These are phyloP conservation scores for Pleurotus tuber-regium DNA, from an alignment of 768 basidiomycete genomes.

Conservation along the genomic window DNA sequence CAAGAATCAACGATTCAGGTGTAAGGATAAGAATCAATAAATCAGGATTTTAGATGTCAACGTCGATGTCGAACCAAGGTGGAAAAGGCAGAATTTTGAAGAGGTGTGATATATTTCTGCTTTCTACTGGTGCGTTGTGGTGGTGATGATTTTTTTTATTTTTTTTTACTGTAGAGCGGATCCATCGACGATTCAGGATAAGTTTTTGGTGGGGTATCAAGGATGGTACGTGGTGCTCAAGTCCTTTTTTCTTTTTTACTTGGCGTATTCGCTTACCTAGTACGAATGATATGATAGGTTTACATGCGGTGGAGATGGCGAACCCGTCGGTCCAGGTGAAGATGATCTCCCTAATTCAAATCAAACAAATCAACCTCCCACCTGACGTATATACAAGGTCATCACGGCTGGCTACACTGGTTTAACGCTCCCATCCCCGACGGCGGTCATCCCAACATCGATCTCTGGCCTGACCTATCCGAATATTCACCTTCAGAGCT, in stretches of 20 bases:
- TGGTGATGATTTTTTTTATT: no score
- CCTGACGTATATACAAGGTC: slow-evolving; percentile 36
- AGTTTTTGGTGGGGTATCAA: slow-evolving; percentile 84
- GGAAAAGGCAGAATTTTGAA: slow-evolving; percentile 34
- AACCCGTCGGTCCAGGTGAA: slow-evolving; percentile 61
- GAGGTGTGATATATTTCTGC: slow-evolving; percentile 28
- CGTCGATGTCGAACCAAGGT: no score
- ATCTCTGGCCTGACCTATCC: slow-evolving; percentile 80
- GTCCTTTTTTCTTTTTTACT: no score
- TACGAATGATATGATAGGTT: slow-evolving; percentile 56
- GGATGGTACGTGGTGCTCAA: slow-evolving; percentile 58
- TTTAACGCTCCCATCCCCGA: slow-evolving; percentile 63
- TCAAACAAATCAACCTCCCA: background rate
- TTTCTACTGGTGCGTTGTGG: background rate
- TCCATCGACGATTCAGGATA: slow-evolving; percentile 77
- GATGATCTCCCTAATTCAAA: no score
- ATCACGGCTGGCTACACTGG: slow-evolving; percentile 90
- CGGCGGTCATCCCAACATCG: slow-evolving; percentile 71
- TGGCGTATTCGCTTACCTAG: no score
- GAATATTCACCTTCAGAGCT: slow-evolving; percentile 70
- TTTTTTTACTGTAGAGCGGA: slow-evolving; percentile 60
- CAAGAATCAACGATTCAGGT: no score
- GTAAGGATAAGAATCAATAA: no score
- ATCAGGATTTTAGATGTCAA: no score
- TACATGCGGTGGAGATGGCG: slow-evolving; percentile 67